A percentile compares a stretch with the other conserved stretches of the same genome.
These are phyloP conservation scores for Aspergillus brasiliensis DNA, from an alignment of 2,329 filamentous ascomycete genomes.

Conservation along the genomic window DNA sequence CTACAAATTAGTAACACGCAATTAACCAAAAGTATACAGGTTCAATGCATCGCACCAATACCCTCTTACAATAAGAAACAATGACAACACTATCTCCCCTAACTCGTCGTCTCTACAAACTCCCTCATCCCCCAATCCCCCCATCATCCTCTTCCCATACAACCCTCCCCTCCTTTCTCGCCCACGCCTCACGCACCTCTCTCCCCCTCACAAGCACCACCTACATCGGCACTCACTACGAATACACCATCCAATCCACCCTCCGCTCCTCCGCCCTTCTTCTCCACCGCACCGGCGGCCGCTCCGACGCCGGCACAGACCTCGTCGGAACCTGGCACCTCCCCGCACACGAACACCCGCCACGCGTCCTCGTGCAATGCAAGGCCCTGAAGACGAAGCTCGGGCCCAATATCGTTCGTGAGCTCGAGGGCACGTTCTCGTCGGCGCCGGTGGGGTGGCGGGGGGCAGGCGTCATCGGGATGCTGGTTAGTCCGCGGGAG, in stretches of 20 bases:
- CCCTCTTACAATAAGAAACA: not conserved
- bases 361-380: conserved; percentile 51
- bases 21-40: not conserved
- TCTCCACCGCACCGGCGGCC: conserved; percentile 48
- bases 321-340: conserved; percentile 50
- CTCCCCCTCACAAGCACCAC: conserved; percentile 42
- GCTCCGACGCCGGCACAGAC: conserved; percentile 50
- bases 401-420: conserved; percentile 48
- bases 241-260: conserved; percentile 46
- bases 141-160: conserved; percentile 35
- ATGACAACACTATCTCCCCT: conserved; percentile 27
- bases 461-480: conserved; percentile 56
- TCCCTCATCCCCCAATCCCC: conserved; percentile 37
- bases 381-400: conserved; percentile 48
- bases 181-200: conserved; percentile 40
- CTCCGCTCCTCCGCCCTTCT: conserved; percentile 44
- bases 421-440: conserved; percentile 67
- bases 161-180: conserved; percentile 43
- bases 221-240: conserved; percentile 51
- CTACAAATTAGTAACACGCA: not conserved
- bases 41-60: conserved; percentile 6
- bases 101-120: conserved; percentile 39
- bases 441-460: conserved; percentile 75
- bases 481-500: conserved; percentile 68
- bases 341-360: conserved; percentile 33